Base-by-base conservation (phyloP, 805 yeast species). In the Starmerella powellii region DNA sequence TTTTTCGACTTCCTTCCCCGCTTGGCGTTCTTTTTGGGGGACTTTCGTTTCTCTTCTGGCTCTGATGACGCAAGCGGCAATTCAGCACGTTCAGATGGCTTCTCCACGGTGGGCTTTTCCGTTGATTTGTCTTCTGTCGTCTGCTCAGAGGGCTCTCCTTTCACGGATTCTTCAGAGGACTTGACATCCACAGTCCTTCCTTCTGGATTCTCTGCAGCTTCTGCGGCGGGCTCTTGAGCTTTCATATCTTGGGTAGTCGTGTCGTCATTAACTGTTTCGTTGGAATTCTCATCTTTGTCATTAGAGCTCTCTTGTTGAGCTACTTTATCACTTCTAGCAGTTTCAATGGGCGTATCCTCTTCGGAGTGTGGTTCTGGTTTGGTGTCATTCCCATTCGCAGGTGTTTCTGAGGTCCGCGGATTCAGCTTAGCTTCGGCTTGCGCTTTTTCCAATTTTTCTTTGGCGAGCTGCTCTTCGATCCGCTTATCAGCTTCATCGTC, bases 401-500 rank as follows among this genome's bases (percentile, higher is more conserved):
- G 13, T 26, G 12, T 26, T 26, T 26, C 13, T 13, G 29, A 26
- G 29, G 26, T 23, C 26, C 10, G 6, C 26, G 26, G 10, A 8
- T 8, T 23, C 10, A 10, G 10, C 26, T 23, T 10, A 10, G 26
- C 26, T 10, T 23, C 26, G 26, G 26, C 26, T 10, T 23, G 6
- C 38, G 6, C 38, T 20, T 34, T 23, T 8, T 8, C 29, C n/a
- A n/a, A n/a, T n/a, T 55, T 49, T 62, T 66, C 40, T 60, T 61
- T 20, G 57, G 63, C 37, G 18, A 41, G 28, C 30, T 33, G 28
- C 29, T 33, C 48, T 27, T 41, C 46, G 5, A 48, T 40, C 28
- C n/a, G 16, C 6, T 26, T 24, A 19, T 48, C 46, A 34, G 51
- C 45, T 44, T 56, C 40, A 34, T 42, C 72, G 31, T 84, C 94